These are phyloP conservation scores for Warburgia ugandensis DNA, from an alignment of 164 flowering plant genomes.

Conservation along the genomic window DNA sequence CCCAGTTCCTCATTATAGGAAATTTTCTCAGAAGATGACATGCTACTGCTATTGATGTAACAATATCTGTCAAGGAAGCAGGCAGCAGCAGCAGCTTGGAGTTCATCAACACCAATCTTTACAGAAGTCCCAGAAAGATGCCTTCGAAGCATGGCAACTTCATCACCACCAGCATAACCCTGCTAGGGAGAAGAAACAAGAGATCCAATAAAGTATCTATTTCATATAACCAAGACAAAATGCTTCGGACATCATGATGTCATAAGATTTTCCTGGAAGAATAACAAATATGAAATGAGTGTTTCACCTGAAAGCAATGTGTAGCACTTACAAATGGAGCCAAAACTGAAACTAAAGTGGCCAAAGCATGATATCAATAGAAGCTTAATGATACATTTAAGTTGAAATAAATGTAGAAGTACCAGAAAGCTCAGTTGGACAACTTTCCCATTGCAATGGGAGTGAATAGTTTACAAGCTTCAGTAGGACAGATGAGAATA, in stretches of 20 bases:
- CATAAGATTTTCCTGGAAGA: neutral
- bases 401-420: neutral
- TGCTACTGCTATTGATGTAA: conserved; percentile 19
- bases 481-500: no score
- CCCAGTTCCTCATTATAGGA: conserved; percentile 13
- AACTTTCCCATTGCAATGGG: no score
- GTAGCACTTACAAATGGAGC: neutral
- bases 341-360: neutral
- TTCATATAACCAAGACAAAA: neutral
- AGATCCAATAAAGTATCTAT: neutral
- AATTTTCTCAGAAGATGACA: conserved; percentile 7
- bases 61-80: conserved; percentile 46
- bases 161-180: conserved; percentile 98
- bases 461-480: no score
- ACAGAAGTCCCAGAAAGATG: conserved; percentile 44
- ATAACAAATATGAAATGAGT: neutral
- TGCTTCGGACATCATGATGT: neutral
- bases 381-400: neutral
- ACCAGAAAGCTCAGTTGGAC: no score
- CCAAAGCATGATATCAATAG: neutral
- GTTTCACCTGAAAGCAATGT: neutral
- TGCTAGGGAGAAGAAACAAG: conserved; percentile 15
- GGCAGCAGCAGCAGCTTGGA: conserved; percentile 53
- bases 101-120: conserved; percentile 73
- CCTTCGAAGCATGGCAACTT: conserved; percentile 78